Base-by-base conservation (phyloP, 164 flowering plant species). In the grape (Vitis vinifera) region DNA sequence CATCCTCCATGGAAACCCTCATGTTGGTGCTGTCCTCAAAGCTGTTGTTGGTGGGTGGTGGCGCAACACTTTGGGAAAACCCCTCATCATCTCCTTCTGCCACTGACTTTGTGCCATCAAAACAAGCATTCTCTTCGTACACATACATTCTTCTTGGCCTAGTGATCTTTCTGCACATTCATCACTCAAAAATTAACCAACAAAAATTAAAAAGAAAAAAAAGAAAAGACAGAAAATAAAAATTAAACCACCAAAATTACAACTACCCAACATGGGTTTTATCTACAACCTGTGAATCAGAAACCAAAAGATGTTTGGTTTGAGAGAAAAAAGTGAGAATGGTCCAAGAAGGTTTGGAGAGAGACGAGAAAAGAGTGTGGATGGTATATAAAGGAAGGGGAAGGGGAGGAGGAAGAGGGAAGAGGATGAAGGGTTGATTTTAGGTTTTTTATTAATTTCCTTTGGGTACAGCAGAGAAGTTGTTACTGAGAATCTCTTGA, bases 71-170 rank as follows among this genome's bases (percentile, higher is more conserved):
- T 50, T 62, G 71, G 10, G 71, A 61, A 65, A 63, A 49, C 31
- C 63, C 77, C 58, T 67, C 74, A 23, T 12, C 66, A 17, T 52
- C 44, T 62, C 44, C 74, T 31, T 70, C 83, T 60, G 58, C 52
- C 62, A 71, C 63, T 51, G 71, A 52, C 67, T 76, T 6, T 37
- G 44, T 83, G 53, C 84, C 70, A 69, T 86, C 85, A 71, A 75
- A 84, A 72, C 80, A 77, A 15, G 71, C 83, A 31, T 66, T 64
- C 27, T 82, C 83, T 27, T 74, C 79, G 55, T 76, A 71, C 87
- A 82, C 44, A 6, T 37, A 37, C 44, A 37, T 37, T 37, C 44
- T 78, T 59, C 76, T 68, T 44, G 13, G 10, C 50, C 16, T 3
- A 16, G 10, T 1, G 9, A 16, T 27, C 19, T 27, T 65, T 12